Base-by-base conservation (phyloP, 2,329 filamentous ascomycete genomes). In the Falciphora oryzae region DNA sequence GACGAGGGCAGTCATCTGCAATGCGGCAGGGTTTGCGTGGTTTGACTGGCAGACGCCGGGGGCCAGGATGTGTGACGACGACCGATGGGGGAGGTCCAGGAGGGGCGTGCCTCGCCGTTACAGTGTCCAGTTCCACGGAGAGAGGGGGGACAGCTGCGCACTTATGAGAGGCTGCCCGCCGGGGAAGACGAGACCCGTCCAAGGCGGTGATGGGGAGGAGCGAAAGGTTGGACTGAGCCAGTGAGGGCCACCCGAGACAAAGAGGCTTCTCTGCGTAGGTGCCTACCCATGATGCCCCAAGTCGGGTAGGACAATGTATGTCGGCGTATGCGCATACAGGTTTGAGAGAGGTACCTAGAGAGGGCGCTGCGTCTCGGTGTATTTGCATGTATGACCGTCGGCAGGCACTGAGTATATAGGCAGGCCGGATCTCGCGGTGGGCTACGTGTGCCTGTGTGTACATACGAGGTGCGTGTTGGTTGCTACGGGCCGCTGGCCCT, bases 211-310 rank as follows among this genome's bases (percentile, higher is more conserved):
- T 53, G 44, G 8, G 38, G 44, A 53, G 18, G 22, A 53, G 44
- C 44, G n/a, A 53, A 53, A 53, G 18, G 44, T 53, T 53, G 44
- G 44, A 53, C 44, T 53, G 22, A 7, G 11, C 44, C 22, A 53
- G 44, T 22, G 22, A 53, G 6, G 44, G n/a, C 44, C 44, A 53
- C 44, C 44, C 44, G 44, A 53, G 44, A 53, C 44, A 53, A 44
- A n/a, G 44, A 53, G 44, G 61, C 61, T 35, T 58, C 25, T 22
- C 18, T 38, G 61, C 44, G 57, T 7, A 62, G 44, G 28, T 53
- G 44, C 44, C 44, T n/a, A 53, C 22, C 22, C 44, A 53, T 25
- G 44, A 53, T 53, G 44, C 44, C 44, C 44, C 44, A 53, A 10
- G 44, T 53, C 44, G n/a, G 44, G 44, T 53, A 25, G 44, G 18